phyloP scores from a whole-genome alignment of 1,139 yeast species.

The Yamadazyma taylorii region DNA sequence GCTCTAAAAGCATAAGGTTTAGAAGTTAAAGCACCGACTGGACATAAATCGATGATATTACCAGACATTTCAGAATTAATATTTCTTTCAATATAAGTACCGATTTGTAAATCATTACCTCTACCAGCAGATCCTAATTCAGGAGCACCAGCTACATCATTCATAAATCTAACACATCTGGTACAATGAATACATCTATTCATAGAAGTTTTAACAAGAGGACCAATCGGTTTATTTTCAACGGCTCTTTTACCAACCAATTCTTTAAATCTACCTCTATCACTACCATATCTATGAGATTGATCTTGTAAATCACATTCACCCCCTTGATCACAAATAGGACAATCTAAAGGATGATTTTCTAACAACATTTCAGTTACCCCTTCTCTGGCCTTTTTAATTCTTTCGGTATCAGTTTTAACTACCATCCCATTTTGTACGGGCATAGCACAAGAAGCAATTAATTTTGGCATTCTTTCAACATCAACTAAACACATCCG shows the following conservation, averaged over 20 bases:
- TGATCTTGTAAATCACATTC: conserved; percentile 94
- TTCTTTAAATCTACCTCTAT: conserved; percentile 83
- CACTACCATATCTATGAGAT: conserved; percentile 79
- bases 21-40: conserved; percentile 89
- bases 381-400: conserved; percentile 84
- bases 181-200: conserved; percentile 94
- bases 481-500: conserved; percentile 93
- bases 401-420: conserved; percentile 76
- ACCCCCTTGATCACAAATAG: conserved; percentile 93
- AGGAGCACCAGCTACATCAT: conserved; percentile 92
- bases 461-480: conserved; percentile 86
- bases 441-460: conserved; percentile 91
- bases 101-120: conserved; percentile 91
- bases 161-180: conserved; percentile 86
- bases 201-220: conserved; percentile 87
- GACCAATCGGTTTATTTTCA: conserved; percentile 89
- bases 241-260: conserved; percentile 86
- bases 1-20: conserved; percentile 91
- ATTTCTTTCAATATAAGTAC: conserved; percentile 84
- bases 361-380: conserved; percentile 87
- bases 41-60: conserved; percentile 85
- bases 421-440: conserved; percentile 89
- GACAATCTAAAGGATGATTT: conserved; percentile 92
- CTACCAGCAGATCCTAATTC: conserved; percentile 88
- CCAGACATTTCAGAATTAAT: conserved; percentile 86